Percentiles rank a stretch among this genome's conserved stretches.
These are phyloP conservation scores for Didymellaceae sp. DNA, from an alignment of 2,329 filamentous ascomycete species.

Conservation along the genomic window DNA sequence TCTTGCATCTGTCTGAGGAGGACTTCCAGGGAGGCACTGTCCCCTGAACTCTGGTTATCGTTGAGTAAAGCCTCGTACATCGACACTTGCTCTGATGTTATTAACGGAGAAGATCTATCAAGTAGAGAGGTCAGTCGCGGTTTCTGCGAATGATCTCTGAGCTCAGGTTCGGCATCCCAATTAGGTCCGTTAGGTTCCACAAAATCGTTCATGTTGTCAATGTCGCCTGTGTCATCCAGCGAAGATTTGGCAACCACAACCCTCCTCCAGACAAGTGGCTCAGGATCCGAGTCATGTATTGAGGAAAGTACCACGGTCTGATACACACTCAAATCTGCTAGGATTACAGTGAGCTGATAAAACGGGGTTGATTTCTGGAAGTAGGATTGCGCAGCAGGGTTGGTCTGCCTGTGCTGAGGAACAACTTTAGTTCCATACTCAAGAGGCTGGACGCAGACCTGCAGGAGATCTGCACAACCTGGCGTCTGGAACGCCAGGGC, in stretches of 20 bases:
- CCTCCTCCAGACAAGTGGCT: conserved; percentile 8
- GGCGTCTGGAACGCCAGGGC: conserved; percentile 24
- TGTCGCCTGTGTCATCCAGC: neutral
- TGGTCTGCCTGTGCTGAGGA: neutral
- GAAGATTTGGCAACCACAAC: neutral
- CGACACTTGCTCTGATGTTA: conserved; percentile 14
- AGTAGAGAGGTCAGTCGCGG: conserved; percentile 1
- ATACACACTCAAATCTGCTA: conserved; percentile 35
- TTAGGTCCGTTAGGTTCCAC: conserved; percentile 35
- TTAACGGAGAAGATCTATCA: neutral
- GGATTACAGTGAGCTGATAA: conserved; percentile 32
- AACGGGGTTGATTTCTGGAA: conserved; percentile 27
- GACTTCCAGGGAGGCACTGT: conserved; percentile 17
- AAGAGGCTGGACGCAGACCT: conserved; percentile 30
- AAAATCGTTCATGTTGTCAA: conserved; percentile 36
- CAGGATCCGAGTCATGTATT: conserved; percentile 4
- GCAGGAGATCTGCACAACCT: conserved; percentile 15
- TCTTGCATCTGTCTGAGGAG: conserved; percentile 23
- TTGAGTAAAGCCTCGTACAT: conserved; percentile 25
- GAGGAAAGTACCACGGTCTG: conserved; percentile 29
- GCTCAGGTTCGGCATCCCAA: conserved; percentile 15
- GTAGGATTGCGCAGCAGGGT: conserved; percentile 23
- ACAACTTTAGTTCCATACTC: conserved; percentile 20
- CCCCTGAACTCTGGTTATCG: neutral
- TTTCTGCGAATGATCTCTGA: conserved; percentile 7